Conservation (phyloP, 305 asterid species). For the Andrographis paniculata region DNA sequence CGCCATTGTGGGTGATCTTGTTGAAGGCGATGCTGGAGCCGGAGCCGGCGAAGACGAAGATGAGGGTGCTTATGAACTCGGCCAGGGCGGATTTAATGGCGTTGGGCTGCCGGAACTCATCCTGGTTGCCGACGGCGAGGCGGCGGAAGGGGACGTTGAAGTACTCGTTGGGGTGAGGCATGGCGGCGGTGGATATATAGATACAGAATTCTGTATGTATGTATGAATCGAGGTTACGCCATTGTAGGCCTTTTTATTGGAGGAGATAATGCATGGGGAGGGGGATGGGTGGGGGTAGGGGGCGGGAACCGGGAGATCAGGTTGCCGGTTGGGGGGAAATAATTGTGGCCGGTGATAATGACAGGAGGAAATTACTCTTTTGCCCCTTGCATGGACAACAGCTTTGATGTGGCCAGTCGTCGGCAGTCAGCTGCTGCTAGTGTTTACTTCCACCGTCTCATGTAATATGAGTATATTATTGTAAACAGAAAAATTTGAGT, state of each 20-base stretch:
- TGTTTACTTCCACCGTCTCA: too few species aligned
- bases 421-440: too few species aligned
- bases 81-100: slow-evolving; percentile 46
- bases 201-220: too few species aligned
- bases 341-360: not conserved
- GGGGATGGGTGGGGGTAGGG: not conserved
- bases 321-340: not conserved
- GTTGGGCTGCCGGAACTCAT: slow-evolving; percentile 36
- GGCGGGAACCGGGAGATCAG: not conserved
- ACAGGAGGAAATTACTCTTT: not conserved
- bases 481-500: too few species aligned
- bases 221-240: too few species aligned
- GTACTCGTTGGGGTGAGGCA: slow-evolving; percentile 38
- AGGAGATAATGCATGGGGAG: not conserved
- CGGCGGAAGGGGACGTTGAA: slow-evolving; percentile 37
- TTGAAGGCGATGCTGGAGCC: slow-evolving; percentile 48
- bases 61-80: slow-evolving; percentile 42
- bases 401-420: too few species aligned
- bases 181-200: slow-evolving; percentile 9
- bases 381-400: not conserved
- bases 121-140: slow-evolving; percentile 34
- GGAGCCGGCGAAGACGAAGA: slow-evolving; percentile 49
- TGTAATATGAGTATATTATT: too few species aligned
- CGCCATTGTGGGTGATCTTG: slow-evolving; percentile 23
- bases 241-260: too few species aligned